Evolutionary conservation across 257 asterid species (phyloP), one percentile per base, ranked within the genome.

Genomic region (Petrea volubilis): DNA sequence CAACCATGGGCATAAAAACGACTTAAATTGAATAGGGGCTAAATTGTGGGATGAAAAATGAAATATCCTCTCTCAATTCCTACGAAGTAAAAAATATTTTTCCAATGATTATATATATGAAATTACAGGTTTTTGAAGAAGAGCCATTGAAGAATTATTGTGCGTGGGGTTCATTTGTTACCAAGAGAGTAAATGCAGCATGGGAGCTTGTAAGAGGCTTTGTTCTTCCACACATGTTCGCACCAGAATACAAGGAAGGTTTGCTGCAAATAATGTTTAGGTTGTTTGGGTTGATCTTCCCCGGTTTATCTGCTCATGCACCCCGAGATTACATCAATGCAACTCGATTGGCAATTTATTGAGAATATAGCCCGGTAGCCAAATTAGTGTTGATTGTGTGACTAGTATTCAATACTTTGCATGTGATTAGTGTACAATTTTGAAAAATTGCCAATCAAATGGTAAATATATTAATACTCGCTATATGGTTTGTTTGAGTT

Each of bases 141-240:
- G 84, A 73, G 53, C 80, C 83, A 67, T 6, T 23, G 46, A 84
- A 74, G 70, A 85, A 84, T 40, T 84, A 80, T 53, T 85, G 82
- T 13, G 69, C 77, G 0, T 12, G 70, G 1, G 24, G 58, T 2
- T 66, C 68, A 2, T 0, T 81, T 15, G 21, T 86, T 28, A 62
- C 53, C 2, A 77, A 38, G 74, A 80, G 80, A 57, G 51, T 72
- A 9, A 87, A 90, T 77, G 81, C 82, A 9, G 1, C 83, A 7
- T 88, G 96, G 93, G 96, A 90, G 67, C 8, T 90, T 21, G 73
- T 77, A 17, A 80, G 96, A 75, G 60, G 97, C 64, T 80, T 85
- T 77, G 24, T 85, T 47, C 89, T 88, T 51, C 83, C 90, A 0
- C 36, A 10, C 34, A 38, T 78, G 67, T 74, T 61, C 20, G 97